These are phyloP conservation scores for Hanseniaspora lachancei DNA, from an alignment of 805 yeast species.

Conservation along the genomic window DNA sequence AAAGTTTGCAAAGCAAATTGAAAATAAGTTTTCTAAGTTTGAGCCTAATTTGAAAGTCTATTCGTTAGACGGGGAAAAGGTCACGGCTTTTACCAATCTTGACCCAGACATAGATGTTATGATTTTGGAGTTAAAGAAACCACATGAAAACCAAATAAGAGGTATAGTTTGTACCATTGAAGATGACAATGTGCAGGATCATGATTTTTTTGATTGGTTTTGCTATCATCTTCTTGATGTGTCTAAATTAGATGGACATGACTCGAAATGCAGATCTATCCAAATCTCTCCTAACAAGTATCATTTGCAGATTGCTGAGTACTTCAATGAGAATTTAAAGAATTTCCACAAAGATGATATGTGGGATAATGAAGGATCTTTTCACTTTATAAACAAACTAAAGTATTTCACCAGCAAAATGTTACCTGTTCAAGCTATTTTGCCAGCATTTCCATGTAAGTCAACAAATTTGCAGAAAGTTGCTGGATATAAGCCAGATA, in stretches of 20 bases:
- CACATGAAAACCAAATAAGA: slow-evolving; percentile 27
- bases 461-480: slow-evolving; percentile 46
- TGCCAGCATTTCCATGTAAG: slow-evolving; percentile 56
- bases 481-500: slow-evolving; percentile 37
- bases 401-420: slow-evolving; percentile 38
- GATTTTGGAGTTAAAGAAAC: slow-evolving; percentile 25
- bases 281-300: slow-evolving; percentile 14
- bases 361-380: slow-evolving; percentile 38
- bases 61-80: background rate
- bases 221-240: slow-evolving; percentile 28
- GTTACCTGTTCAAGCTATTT: slow-evolving; percentile 39
- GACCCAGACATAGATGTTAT: slow-evolving; percentile 20
- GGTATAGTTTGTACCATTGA: slow-evolving; percentile 30
- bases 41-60: slow-evolving; percentile 8
- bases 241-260: slow-evolving; percentile 21
- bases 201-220: slow-evolving; percentile 29
- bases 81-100: slow-evolving; percentile 16
- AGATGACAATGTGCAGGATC: slow-evolving; percentile 17
- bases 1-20: background rate
- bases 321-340: slow-evolving; percentile 36
- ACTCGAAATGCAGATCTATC: slow-evolving; percentile 7
- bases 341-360: slow-evolving; percentile 36
- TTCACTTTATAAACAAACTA: slow-evolving; percentile 31
- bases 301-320: slow-evolving; percentile 29
- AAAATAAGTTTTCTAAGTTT: background rate